A percentile compares a stretch with the other conserved stretches of the same genome.
These are phyloP conservation scores for Chlorella sp. DNA, from an alignment of 139 green algal species.

Conservation along the genomic window DNA sequence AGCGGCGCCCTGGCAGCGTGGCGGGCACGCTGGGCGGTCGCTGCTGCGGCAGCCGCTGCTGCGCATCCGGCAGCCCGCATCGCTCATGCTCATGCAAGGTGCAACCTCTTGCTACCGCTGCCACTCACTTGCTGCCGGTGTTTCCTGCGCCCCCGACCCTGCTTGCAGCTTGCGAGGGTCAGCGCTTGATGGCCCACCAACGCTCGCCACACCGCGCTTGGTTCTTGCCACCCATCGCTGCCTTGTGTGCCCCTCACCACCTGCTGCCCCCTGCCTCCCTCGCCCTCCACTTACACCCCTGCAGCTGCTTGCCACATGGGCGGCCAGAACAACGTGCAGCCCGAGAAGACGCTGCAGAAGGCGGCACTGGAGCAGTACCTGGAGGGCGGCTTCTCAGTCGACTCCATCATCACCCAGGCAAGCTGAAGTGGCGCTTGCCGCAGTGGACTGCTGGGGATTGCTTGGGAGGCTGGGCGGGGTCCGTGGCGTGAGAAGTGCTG, in stretches of 20 bases:
- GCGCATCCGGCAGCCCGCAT: not conserved
- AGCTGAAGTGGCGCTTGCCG: not conserved
- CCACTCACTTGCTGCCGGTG: too few species aligned
- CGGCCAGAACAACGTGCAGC: slow-evolving; percentile 69
- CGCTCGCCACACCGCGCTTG: too few species aligned
- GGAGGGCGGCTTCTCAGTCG: slow-evolving; percentile 66
- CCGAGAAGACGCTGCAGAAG: slow-evolving; percentile 73
- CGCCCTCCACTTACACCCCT: too few species aligned
- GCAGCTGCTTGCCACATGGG: slow-evolving; percentile 79
- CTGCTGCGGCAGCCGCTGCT: not conserved
- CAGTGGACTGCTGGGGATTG: too few species aligned
- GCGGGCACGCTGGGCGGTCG: too few species aligned
- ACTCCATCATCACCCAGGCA: slow-evolving; percentile 67
- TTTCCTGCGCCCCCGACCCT: not conserved
- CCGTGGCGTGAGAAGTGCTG: too few species aligned
- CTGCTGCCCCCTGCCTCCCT: not conserved
- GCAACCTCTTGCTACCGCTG: not conserved
- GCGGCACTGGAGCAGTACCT: slow-evolving; percentile 71
- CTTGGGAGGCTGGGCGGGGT: too few species aligned
- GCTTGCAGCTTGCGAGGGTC: not conserved
- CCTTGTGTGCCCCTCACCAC: not conserved
- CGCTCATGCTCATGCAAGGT: slow-evolving; percentile 16
- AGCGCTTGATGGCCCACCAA: not conserved
- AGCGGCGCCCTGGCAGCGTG: not conserved
- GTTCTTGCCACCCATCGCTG: too few species aligned